Base-by-base conservation (phyloP, 2,329 filamentous ascomycete species). In the Aspergillus puulaauensis region DNA sequence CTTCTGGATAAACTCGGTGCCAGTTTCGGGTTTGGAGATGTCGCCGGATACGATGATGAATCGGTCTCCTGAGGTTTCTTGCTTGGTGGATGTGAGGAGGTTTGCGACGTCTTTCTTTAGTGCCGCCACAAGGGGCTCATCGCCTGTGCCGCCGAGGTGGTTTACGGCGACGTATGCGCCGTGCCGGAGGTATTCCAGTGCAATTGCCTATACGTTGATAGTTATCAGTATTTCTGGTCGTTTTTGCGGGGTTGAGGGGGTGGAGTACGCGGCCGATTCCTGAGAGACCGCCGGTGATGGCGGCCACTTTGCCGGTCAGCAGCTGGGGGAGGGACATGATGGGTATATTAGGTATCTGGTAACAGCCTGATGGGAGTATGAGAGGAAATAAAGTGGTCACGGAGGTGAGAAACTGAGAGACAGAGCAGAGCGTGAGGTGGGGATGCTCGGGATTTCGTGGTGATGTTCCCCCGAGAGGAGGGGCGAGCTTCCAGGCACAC, bases 241-340 rank as follows among this genome's bases (percentile, higher is more conserved):
- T 52, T 43, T 39, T 40, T 19, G 17, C 43, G 14, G 12, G 21
- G 52, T 39, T 23, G 6, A 5, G 23, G 4, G 39, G 4, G 43
- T 27, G n/a, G 14, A 9, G 15, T 72, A 76, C 74, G 52, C 90
- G 85, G 52, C 92, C 92, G 67, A 96, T 96, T 55, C 91, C 91
- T 1, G 91, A 96, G 3, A 89, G 88, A 57, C 90, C 91, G 63
- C 92, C 91, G 0, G 91, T 96, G 68, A 96, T 91, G 71, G 91
- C 89, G 75, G 90, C 90, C 12, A 87, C 88, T 75, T 96, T 96
- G 73, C 84, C 86, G 54, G 77, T 71, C 57, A 96, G 85, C 65
- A 95, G 82, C 64, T 70, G 69, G 61, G 73, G 49, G 39, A 60
- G 54, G 12, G 58, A 12, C 59, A 61, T 61, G n/a, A 33, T 23